Percentiles rank a stretch among this genome's conserved stretches.
These are phyloP conservation scores for Aspergillus asperescens DNA, from an alignment of 495 filamentous ascomycete genomes.

Conservation along the genomic window DNA sequence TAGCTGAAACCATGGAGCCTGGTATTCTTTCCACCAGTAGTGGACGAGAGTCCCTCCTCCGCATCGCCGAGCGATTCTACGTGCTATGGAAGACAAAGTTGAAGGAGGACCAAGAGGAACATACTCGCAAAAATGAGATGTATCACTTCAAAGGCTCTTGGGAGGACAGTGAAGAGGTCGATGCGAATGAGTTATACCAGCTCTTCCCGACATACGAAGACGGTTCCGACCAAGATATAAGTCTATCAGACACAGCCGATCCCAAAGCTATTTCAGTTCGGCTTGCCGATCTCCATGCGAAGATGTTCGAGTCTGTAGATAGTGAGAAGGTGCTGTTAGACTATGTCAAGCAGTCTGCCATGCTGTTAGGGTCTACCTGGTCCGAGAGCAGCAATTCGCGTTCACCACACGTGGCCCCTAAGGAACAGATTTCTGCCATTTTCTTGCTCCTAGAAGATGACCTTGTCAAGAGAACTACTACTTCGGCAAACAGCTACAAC, in stretches of 20 bases:
- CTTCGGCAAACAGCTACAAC: constrained; percentile 56
- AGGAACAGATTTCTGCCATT: constrained; percentile 57
- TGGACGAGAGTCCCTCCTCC: constrained; percentile 30
- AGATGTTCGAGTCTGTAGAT: constrained; percentile 38
- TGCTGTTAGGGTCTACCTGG: constrained; percentile 38
- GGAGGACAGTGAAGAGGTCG: constrained; percentile 68
- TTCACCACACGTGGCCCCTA: constrained; percentile 37
- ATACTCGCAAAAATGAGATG: constrained; percentile 62
- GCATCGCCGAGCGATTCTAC: constrained; percentile 66
- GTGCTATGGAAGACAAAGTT: constrained; percentile 71
- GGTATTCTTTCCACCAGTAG: constrained; percentile 25
- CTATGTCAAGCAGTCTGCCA: constrained; percentile 38
- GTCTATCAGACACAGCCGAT: constrained; percentile 26
- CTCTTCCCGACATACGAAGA: constrained; percentile 77
- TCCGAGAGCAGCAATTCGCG: constrained; percentile 23
- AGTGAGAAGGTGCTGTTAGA: constrained; percentile 25
- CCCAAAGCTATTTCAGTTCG: constrained; percentile 44
- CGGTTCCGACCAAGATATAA: constrained; percentile 28
- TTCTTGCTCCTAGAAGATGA: constrained; percentile 58
- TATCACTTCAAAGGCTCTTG: constrained; percentile 75
- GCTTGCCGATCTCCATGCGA: constrained; percentile 49
- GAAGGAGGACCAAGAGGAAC: constrained; percentile 64
- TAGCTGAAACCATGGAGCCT: constrained; percentile 32
- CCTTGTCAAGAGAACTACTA: constrained; percentile 36
- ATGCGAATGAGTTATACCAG: constrained; percentile 67